phyloP scores from a whole-genome alignment of 2,329 filamentous ascomycete genomes.

The Gliomastix tumulicola region DNA sequence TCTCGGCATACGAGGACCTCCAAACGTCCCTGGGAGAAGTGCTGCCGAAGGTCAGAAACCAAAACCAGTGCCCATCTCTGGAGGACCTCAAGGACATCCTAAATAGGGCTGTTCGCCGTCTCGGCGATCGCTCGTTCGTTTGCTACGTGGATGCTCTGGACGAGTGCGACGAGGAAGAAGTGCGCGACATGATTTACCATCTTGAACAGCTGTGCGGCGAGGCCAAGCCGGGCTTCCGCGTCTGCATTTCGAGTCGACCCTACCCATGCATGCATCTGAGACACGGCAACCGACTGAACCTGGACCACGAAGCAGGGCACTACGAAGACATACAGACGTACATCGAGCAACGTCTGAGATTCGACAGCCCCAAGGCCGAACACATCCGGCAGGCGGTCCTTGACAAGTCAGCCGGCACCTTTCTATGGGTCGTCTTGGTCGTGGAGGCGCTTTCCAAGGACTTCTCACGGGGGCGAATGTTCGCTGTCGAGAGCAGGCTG shows the following conservation, averaged over 20 bases:
- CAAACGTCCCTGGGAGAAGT: constrained; percentile 10
- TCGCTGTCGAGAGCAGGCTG: not conserved
- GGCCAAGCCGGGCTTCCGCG: constrained; percentile 15
- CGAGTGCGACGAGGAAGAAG: constrained; percentile 35
- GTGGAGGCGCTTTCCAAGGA: constrained; percentile 23
- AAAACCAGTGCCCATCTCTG: not conserved
- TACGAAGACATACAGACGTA: constrained; percentile 14
- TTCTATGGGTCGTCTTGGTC: constrained; percentile 32
- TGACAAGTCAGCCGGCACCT: constrained; percentile 19
- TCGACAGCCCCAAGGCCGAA: not conserved
- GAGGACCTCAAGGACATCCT: constrained; percentile 3
- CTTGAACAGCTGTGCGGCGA: constrained; percentile 29
- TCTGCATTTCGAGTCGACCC: constrained; percentile 37
- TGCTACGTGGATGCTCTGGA: constrained; percentile 33
- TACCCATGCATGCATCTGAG: constrained; percentile 30
- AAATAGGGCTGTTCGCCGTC: not conserved
- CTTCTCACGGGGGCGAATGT: not conserved
- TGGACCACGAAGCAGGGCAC: constrained; percentile 17
- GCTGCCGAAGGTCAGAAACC: no score
- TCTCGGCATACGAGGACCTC: constrained; percentile 19
- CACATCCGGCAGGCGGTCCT: not conserved
- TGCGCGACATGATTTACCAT: constrained; percentile 32
- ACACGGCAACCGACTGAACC: constrained; percentile 12
- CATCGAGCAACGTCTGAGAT: not conserved
- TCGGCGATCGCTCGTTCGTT: constrained; percentile 5